A percentile compares a stretch with the other conserved stretches of the same genome.
phyloP scores from a whole-genome alignment of 352 stramenopile species.

The Pelagophyceae sp. region DNA sequence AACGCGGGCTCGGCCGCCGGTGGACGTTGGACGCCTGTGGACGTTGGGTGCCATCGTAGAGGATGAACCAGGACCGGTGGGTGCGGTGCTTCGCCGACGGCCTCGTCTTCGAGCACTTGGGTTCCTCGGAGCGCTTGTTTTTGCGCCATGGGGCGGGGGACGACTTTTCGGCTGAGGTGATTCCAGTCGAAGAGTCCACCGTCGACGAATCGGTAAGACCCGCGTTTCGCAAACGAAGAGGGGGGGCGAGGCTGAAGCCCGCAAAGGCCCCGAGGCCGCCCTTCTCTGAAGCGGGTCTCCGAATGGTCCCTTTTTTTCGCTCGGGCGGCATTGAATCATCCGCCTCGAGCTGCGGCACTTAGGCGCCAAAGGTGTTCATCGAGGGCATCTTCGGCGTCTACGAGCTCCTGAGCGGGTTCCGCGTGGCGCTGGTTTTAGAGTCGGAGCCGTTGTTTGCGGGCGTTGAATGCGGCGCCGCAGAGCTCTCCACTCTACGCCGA shows the following conservation, averaged over 20 bases:
- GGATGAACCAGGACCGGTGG: too few relatives aligned
- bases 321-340: too few relatives aligned
- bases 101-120: neutral
- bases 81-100: neutral
- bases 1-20: too few relatives aligned
- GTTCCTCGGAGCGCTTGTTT: neutral
- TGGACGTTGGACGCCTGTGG: too few relatives aligned
- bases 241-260: too few relatives aligned
- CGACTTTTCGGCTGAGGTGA: neutral
- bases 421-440: neutral
- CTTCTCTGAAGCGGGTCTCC: too few relatives aligned
- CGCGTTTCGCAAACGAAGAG: too few relatives aligned
- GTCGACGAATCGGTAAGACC: too few relatives aligned
- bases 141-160: neutral
- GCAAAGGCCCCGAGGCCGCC: too few relatives aligned
- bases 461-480: neutral
- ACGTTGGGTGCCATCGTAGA: too few relatives aligned
- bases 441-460: neutral
- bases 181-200: neutral
- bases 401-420: neutral
- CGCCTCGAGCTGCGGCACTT: too few relatives aligned
- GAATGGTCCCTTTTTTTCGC: too few relatives aligned
- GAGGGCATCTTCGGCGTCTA: constrained; percentile 1
- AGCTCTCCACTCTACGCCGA: neutral
- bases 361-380: neutral